Evolutionary conservation across 257 asterid species (phyloP).

Genomic region (Solanum pinnatisectum): DNA sequence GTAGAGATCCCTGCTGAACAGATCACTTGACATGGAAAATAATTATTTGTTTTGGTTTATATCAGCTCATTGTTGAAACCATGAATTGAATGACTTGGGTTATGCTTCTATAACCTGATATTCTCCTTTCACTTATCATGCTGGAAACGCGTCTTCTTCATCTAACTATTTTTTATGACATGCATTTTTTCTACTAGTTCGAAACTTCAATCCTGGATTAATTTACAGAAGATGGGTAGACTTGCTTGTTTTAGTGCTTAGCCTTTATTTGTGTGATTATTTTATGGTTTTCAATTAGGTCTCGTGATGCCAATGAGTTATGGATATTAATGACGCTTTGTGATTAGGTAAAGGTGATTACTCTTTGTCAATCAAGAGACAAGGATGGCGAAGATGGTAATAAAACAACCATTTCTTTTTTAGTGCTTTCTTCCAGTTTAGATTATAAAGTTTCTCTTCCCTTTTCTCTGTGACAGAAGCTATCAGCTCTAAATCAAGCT

Average conservation of each 20-base stretch:
- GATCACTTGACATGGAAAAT: background rate
- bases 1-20: background rate
- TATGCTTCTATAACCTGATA: background rate
- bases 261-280: background rate
- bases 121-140: background rate
- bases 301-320: background rate
- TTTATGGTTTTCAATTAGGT: background rate
- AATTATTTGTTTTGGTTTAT: background rate
- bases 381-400: conserved; percentile 47
- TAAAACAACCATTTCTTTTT: background rate
- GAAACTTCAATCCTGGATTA: background rate
- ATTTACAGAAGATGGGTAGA: background rate
- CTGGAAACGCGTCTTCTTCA: background rate
- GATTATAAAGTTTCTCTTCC: background rate
- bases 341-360: conserved; percentile 73
- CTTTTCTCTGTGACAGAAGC: background rate
- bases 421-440: background rate
- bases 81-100: background rate
- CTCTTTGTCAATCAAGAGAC: conserved; percentile 65
- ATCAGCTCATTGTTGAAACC: background rate
- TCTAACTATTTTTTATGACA: background rate
- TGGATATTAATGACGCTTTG: conserved; percentile 7
- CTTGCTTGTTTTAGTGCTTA: background rate
- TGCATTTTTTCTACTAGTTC: background rate
- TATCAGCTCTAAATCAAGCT: background rate